Evolutionary conservation across 805 yeast genomes (phyloP).

Genomic region (Starmerella davenportii): DNA sequence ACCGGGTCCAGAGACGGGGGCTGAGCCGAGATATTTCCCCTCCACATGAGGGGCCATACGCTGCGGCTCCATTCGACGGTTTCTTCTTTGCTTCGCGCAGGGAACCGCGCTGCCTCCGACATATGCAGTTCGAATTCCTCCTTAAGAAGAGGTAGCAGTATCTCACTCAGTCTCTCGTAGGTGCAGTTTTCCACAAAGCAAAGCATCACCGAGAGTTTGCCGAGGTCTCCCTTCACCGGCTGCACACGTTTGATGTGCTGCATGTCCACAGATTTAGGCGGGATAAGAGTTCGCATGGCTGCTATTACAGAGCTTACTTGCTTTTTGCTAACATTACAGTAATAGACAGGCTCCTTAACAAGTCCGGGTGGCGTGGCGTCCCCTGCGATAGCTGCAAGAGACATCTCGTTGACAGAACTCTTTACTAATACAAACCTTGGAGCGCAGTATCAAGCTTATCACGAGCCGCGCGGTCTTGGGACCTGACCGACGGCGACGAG

Average conservation of each 20-base stretch:
- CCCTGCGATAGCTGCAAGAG: conserved; percentile 11
- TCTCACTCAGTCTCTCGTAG: conserved; percentile 3
- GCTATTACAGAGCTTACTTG: conserved; percentile 9
- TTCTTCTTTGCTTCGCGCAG: conserved; percentile 58
- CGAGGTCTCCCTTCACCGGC: conserved; percentile 6
- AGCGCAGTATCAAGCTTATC: too few species aligned
- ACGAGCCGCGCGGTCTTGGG: too few species aligned
- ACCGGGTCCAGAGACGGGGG: conserved; percentile 31
- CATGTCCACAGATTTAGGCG: conserved; percentile 21
- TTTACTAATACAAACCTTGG: too few species aligned
- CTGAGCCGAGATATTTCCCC: conserved; percentile 52
- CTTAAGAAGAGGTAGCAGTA: conserved; percentile 7
- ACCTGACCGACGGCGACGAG: too few species aligned
- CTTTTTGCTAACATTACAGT: conserved; percentile 8
- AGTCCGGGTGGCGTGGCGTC: conserved; percentile 16
- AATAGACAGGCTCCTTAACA: conserved; percentile 14
- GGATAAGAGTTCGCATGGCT: conserved; percentile 18
- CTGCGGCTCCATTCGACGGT: conserved; percentile 44
- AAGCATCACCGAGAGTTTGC: conserved; percentile 7
- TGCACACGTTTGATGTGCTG: conserved; percentile 24
- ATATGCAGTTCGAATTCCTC: conserved; percentile 3
- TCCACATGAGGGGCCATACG: conserved; percentile 86
- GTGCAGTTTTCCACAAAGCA: conserved; percentile 6
- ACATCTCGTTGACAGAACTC: too few species aligned
- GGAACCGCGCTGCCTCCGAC: conserved; percentile 35